These are phyloP conservation scores for Antrodiella citrinella DNA, from an alignment of 768 basidiomycete species.

Conservation along the genomic window DNA sequence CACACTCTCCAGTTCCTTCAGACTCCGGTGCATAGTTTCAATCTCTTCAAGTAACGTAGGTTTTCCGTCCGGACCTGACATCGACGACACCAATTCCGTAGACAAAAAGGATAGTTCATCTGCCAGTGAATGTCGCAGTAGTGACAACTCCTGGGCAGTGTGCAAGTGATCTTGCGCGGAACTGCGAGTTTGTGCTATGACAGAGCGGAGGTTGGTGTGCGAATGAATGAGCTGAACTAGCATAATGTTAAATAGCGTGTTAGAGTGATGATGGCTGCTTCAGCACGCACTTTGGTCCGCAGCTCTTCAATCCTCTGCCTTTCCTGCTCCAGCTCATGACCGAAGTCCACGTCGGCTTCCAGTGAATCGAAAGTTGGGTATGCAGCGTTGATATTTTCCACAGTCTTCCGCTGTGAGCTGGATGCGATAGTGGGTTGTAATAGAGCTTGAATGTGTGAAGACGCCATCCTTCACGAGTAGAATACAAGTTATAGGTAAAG, in stretches of 20 bases:
- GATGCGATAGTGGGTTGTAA: constrained; percentile 38
- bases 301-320: constrained; percentile 22
- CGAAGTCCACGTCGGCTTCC: constrained; percentile 34
- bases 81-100: constrained; percentile 51
- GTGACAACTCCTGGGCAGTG: constrained; percentile 64
- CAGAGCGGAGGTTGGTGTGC: constrained; percentile 33
- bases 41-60: constrained; percentile 76
- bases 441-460: constrained; percentile 37
- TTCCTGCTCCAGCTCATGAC: constrained; percentile 39
- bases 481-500: neutral
- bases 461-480: constrained; percentile 25
- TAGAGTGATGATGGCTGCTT: constrained; percentile 8
- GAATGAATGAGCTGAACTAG: constrained; percentile 55
- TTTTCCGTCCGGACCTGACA: constrained; percentile 36
- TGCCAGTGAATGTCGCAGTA: constrained; percentile 67
- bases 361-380: constrained; percentile 35
- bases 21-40: constrained; percentile 65
- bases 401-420: constrained; percentile 26
- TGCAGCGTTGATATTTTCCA: constrained; percentile 34
- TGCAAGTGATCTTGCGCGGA: constrained; percentile 42
- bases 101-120: constrained; percentile 71
- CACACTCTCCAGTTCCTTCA: constrained; percentile 72
- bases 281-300: constrained; percentile 20
- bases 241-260: constrained; percentile 29
- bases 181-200: constrained; percentile 42